Evolutionary conservation across 139 green algal genomes (phyloP).

Genomic region (Pseudopediastrum boryanum): DNA sequence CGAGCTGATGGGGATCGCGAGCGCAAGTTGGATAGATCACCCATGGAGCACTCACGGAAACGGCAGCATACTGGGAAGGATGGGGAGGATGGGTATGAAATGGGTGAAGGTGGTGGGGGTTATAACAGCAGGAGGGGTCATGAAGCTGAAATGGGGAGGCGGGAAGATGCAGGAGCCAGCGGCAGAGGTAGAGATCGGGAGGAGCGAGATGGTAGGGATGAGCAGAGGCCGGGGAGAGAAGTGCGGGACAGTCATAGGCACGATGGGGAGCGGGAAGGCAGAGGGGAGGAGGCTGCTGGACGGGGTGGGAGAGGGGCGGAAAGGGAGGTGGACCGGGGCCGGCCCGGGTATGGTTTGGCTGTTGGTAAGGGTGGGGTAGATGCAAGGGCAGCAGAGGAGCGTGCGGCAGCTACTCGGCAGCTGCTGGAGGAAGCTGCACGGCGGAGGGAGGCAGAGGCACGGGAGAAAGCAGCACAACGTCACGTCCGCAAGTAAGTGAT

Average conservation of each 20-base stretch:
- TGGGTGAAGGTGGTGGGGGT: no score
- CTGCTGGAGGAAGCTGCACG: conserved; percentile 71
- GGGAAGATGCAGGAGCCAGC: not conserved
- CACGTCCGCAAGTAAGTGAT: conserved; percentile 17
- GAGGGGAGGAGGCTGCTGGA: no score
- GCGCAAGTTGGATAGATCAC: no score
- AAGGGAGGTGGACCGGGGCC: not conserved
- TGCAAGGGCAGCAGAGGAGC: conserved; percentile 9
- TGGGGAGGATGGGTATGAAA: no score
- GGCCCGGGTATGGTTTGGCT: conserved; percentile 4
- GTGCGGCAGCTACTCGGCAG: conserved; percentile 57
- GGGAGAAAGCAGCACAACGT: conserved; percentile 52
- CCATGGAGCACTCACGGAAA: no score
- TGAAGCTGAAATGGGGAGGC: not conserved
- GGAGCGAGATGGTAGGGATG: not conserved
- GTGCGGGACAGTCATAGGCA: not conserved
- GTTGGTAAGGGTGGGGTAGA: not conserved
- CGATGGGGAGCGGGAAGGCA: not conserved
- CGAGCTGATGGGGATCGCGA: no score
- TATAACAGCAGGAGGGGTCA: not conserved
- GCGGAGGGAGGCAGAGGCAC: conserved; percentile 61
- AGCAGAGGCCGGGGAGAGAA: no score
- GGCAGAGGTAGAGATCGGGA: not conserved
- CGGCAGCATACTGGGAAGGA: no score
- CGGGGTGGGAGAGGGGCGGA: not conserved